phyloP scores from a whole-genome alignment of 345 rosid genomes.

The Melastoma malabathricum region DNA sequence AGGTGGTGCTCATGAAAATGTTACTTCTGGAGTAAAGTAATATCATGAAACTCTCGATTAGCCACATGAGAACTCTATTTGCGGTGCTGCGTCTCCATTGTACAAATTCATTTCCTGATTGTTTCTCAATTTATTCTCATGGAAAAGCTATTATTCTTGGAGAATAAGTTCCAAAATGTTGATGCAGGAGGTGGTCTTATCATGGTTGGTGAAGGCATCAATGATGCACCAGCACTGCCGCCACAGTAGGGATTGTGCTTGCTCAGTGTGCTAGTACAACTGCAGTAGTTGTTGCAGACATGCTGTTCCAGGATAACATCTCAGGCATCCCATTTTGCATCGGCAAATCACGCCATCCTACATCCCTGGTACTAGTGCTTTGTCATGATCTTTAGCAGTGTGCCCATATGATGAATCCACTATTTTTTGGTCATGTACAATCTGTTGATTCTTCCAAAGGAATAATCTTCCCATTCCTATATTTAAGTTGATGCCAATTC shows the following conservation, averaged over 20 bases:
- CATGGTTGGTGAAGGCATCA: conserved; percentile 98
- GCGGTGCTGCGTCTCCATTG: too few species aligned
- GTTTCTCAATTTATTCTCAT: too few species aligned
- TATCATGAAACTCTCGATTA: too few species aligned
- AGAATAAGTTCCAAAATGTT: conserved; percentile 2
- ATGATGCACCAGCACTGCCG: conserved; percentile 99
- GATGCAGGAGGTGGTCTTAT: conserved; percentile 78
- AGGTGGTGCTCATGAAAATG: too few species aligned
- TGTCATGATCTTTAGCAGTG: too few species aligned
- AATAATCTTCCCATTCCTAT: too few species aligned
- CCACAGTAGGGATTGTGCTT: conserved; percentile 89
- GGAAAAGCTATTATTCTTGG: background rate
- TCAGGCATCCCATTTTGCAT: conserved; percentile 82
- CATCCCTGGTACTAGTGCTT: conserved; percentile 40
- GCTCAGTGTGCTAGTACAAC: conserved; percentile 98
- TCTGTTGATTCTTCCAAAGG: too few species aligned
- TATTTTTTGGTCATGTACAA: background rate
- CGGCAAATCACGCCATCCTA: conserved; percentile 78
- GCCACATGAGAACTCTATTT: too few species aligned
- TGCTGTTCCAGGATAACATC: conserved; percentile 61
- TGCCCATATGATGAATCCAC: background rate
- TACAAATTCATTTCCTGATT: too few species aligned
- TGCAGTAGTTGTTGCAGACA: conserved; percentile 86
- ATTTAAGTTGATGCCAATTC: too few species aligned
- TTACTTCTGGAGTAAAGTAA: too few species aligned